Conservation (phyloP, 2,329 filamentous ascomycete genomes). For the Beauveria australis region DNA sequence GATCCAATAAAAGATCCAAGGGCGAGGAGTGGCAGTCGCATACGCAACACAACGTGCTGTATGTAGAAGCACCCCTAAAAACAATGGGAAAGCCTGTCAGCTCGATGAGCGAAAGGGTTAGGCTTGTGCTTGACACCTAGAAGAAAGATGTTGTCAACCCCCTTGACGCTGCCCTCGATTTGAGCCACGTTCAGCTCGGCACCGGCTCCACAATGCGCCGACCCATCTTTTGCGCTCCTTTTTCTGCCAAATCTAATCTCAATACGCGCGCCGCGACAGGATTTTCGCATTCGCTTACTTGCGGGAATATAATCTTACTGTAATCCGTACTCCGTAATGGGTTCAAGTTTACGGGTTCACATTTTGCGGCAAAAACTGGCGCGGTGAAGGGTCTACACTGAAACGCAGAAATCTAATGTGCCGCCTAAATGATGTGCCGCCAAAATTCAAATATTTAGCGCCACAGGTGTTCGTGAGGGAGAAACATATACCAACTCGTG, state of each 20-base stretch:
- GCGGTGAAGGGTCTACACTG: background rate
- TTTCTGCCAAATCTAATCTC: constrained; percentile 1
- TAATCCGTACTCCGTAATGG: background rate
- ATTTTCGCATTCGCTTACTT: background rate
- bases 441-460: background rate
- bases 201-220: constrained; percentile 11
- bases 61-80: background rate
- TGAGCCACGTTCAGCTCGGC: constrained; percentile 11
- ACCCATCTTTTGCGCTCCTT: constrained; percentile 4
- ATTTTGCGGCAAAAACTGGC: background rate
- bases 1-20: background rate
- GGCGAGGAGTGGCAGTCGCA: background rate
- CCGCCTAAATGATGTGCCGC: background rate
- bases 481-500: constrained; percentile 6
- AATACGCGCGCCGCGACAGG: background rate
- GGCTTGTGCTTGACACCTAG: background rate
- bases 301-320: background rate
- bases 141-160: constrained; percentile 6
- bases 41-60: background rate
- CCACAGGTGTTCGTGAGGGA: background rate
- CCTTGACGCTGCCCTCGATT: constrained; percentile 5
- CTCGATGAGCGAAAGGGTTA: background rate
- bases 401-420: no score
- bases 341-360: no score
- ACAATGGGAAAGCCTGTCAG: background rate